Base-by-base conservation (phyloP, 2,329 filamentous ascomycete species). In the Aspergillus aculeatinus region DNA sequence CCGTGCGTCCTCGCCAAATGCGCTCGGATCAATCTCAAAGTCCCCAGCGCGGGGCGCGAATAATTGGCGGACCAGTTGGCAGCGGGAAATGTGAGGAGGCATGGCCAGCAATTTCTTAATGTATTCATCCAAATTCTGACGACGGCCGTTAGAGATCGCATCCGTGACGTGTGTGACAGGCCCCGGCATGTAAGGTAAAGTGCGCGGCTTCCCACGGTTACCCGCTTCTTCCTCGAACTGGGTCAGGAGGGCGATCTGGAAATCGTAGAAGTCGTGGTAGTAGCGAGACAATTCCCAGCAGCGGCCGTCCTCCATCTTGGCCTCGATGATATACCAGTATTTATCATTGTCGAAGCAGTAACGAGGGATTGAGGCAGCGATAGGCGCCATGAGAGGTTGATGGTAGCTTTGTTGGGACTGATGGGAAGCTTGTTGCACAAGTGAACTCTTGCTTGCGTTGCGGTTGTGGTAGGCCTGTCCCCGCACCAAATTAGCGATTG, bases 261-360 rank as follows among this genome's bases (percentile, higher is more conserved):
- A 94, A 76, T 98, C 95, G 78, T 98, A 99, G 73, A 99, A 99
- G 79, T 98, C 95, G 75, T 98, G 92, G 72, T 99, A 99, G 72
- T 96, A 95, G 64, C 95, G 87, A 44, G 92, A 94, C 53, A 99
- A 80, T 73, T 97, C 93, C 92, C 93, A 98, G 72, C 91, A 89
- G 51, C 91, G 85, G 51, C 92, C 93, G 72, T 98, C 93, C 71
- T 96, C 92, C 76, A 98, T 86, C 69, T 89, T 85, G 25, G 91
- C 92, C 75, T 97, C 93, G 60, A 99, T 94, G 57, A 97, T 91
- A 72, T 98, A 99, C 92, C 95, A 98, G 77, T 98, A 98, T 75
- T 97, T 97, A 68, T 97, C 93, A 72, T 98, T 94, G 61, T 92
- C 92, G 71, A 96, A 98, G 75, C 92, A 96, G 79, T 96, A 98